Conservation (phyloP, 202 grass and related monocot genomes). For the Cymbopogon flexuosus region DNA sequence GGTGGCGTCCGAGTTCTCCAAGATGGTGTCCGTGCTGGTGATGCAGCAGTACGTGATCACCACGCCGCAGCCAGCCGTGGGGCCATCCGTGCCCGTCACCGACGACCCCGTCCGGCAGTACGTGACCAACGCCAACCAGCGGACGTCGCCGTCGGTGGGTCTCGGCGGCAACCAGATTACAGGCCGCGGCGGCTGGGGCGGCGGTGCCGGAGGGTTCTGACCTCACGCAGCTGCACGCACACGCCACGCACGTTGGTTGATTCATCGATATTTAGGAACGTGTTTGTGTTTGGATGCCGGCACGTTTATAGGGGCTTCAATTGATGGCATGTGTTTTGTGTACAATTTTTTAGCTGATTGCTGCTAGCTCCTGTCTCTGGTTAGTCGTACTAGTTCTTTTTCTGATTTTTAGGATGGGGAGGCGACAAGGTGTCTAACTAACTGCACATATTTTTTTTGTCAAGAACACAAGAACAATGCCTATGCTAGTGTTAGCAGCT, state of each 20-base stretch:
- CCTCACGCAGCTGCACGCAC: background rate
- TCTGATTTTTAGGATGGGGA: background rate
- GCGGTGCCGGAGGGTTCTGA: conserved; percentile 19
- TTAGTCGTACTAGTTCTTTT: no score
- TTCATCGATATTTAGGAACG: background rate
- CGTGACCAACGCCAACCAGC: conserved; percentile 48
- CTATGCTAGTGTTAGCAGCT: background rate
- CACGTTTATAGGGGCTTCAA: background rate
- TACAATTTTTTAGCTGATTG: conserved; percentile 26
- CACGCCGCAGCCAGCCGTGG: background rate
- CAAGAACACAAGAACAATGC: background rate
- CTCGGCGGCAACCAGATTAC: background rate
- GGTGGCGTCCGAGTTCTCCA: conserved; percentile 56
- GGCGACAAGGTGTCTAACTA: background rate
- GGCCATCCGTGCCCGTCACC: background rate
- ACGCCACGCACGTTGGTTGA: background rate
- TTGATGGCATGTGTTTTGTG: background rate
- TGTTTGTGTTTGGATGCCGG: background rate
- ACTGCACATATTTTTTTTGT: background rate
- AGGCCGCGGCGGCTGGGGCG: conserved; percentile 19
- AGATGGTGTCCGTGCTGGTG: conserved; percentile 62
- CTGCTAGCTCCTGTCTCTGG: no score
- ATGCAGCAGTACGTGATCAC: conserved; percentile 60
- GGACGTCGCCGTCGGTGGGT: conserved; percentile 5
- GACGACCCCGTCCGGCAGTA: conserved; percentile 54